A percentile compares a stretch with the other conserved stretches of the same genome.
These are phyloP conservation scores for Tagetes patula DNA, from an alignment of 129 eudicot species.

Conservation along the genomic window DNA sequence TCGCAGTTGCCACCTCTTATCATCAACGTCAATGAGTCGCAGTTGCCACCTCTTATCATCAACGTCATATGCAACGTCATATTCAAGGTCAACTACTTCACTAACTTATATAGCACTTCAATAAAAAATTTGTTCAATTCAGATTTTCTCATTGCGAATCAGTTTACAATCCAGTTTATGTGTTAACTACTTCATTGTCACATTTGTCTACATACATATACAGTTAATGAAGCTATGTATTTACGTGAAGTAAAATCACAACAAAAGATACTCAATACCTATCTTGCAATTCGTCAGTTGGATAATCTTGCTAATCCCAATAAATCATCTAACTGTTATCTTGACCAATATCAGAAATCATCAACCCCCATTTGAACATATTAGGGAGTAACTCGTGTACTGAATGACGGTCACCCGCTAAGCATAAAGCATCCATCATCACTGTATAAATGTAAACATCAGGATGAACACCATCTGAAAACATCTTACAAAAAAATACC, in stretches of 20 bases:
- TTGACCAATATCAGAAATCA: conserved; percentile 30
- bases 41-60: background rate
- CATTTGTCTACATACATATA: background rate
- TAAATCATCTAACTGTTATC: conserved; percentile 4
- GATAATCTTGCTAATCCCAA: conserved; percentile 13
- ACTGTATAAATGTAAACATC: conserved; percentile 54
- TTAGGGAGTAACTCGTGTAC: conserved; percentile 39
- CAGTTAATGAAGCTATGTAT: conserved; percentile 1
- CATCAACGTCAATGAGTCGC: background rate
- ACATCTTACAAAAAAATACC: conserved; percentile 55
- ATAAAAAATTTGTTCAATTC: background rate
- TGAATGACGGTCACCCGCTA: conserved; percentile 41
- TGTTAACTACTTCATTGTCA: too few relatives aligned
- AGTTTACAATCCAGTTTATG: background rate
- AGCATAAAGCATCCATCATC: conserved; percentile 40
- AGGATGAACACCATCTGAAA: conserved; percentile 49
- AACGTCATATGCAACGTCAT: background rate
- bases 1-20: background rate
- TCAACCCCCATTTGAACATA: conserved; percentile 56
- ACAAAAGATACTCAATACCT: conserved; percentile 3
- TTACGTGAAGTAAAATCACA: background rate
- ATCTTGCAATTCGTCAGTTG: background rate
- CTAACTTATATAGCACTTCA: background rate
- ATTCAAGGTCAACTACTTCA: background rate
- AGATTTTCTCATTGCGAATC: background rate